Evolutionary conservation across 2,329 filamentous ascomycete species (phyloP).

Genomic region (Sordariomycetes sp.): DNA sequence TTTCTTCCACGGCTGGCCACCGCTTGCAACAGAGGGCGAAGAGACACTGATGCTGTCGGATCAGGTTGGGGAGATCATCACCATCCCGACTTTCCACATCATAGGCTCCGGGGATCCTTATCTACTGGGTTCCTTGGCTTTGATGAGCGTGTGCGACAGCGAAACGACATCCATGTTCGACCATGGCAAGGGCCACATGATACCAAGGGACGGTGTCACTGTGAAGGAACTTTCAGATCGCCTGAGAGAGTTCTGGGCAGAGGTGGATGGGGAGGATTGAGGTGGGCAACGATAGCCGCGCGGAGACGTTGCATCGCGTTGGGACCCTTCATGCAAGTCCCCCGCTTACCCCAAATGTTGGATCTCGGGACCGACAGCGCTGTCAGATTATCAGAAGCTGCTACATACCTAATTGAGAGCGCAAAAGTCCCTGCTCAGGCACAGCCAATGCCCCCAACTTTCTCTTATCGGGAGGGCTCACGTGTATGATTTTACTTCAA

Average conservation of each 20-base stretch:
- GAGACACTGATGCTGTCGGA: constrained; percentile 34
- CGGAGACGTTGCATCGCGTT: background rate
- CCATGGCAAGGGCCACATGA: constrained; percentile 53
- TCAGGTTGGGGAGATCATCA: constrained; percentile 33
- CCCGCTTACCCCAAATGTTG: too few relatives aligned
- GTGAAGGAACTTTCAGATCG: constrained; percentile 28
- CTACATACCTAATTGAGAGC: too few relatives aligned
- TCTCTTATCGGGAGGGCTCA: too few relatives aligned
- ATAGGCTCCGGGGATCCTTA: constrained; percentile 47
- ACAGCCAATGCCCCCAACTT: too few relatives aligned
- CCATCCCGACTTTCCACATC: constrained; percentile 39
- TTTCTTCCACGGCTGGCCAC: constrained; percentile 43
- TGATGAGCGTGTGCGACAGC: constrained; percentile 50
- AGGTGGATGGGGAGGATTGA: background rate
- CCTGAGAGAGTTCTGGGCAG: constrained; percentile 1
- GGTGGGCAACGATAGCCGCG: background rate
- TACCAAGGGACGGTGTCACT: constrained; percentile 40
- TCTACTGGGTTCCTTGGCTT: constrained; percentile 45
- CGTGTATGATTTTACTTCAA: too few relatives aligned
- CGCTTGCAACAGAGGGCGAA: constrained; percentile 24
- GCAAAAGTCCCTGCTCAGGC: too few relatives aligned
- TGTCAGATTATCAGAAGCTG: too few relatives aligned
- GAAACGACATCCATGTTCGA: constrained; percentile 50
- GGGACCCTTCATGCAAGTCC: background rate
- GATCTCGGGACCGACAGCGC: too few relatives aligned